Conservation (phyloP, 192 early-diverging fungal species). For the Rhizophagus sp. region DNA sequence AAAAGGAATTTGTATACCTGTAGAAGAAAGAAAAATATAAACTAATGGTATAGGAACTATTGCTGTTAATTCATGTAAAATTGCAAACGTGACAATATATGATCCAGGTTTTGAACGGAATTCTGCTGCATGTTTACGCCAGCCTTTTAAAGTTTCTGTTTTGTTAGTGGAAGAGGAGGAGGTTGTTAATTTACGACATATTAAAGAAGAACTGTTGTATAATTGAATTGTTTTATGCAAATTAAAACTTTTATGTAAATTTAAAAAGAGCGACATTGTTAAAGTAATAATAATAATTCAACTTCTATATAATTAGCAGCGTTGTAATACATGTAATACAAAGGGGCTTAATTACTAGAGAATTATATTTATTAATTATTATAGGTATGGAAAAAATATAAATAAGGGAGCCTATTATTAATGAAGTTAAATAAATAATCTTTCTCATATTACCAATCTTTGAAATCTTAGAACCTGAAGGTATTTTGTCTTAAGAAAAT, state of each 20-base stretch:
- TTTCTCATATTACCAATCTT: too few relatives aligned
- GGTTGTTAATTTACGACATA: background rate
- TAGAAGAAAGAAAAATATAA: conserved; percentile 64
- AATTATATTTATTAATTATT: too few relatives aligned
- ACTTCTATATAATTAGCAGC: too few relatives aligned
- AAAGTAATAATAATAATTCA: background rate
- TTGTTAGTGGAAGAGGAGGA: background rate
- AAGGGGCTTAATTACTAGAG: too few relatives aligned
- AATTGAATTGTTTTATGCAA: background rate
- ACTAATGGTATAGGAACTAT: conserved; percentile 74
- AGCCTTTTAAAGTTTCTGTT: background rate
- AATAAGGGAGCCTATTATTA: too few relatives aligned
- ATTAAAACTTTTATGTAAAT: background rate
- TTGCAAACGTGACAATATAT: conserved; percentile 70
- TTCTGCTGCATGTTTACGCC: conserved; percentile 48
- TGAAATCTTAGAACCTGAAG: too few relatives aligned
- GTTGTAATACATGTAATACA: too few relatives aligned
- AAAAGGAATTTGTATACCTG: conserved; percentile 62
- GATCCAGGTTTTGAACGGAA: conserved; percentile 69
- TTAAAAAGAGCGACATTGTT: background rate
- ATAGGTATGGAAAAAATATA: too few relatives aligned
- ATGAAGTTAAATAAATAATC: too few relatives aligned
- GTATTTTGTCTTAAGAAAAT: too few relatives aligned
- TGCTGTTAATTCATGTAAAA: conserved; percentile 90
- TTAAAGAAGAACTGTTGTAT: background rate